Evolutionary conservation across 306 rosid species (phyloP).

Genomic region (Trichosanthes truncata): DNA sequence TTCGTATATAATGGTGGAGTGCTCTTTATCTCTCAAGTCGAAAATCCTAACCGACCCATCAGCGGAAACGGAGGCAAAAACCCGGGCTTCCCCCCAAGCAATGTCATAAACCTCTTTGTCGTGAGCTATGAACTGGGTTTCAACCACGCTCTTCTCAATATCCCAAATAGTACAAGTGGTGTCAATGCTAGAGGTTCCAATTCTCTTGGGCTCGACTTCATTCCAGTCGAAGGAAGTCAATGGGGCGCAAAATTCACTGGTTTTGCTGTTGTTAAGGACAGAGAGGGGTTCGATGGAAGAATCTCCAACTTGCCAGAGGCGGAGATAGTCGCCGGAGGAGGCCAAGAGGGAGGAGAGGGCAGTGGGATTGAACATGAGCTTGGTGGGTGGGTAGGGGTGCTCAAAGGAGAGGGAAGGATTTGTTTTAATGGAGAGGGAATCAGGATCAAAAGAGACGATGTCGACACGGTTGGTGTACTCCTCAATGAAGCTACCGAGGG

Average conservation of each 20-base stretch:
- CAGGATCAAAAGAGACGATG: conserved; percentile 72
- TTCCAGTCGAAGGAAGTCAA: conserved; percentile 97
- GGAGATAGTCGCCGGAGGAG: conserved; percentile 93
- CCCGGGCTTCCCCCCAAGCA: conserved; percentile 94
- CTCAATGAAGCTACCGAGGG: conserved; percentile 85
- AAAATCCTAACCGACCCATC: conserved; percentile 92
- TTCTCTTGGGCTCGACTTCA: conserved; percentile 66
- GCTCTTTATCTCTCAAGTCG: conserved; percentile 83
- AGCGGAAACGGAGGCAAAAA: conserved; percentile 89
- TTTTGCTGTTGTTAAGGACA: conserved; percentile 72
- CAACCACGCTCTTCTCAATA: conserved; percentile 61
- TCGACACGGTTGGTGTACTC: conserved; percentile 76
- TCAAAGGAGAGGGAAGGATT: conserved; percentile 77
- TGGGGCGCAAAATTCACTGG: conserved; percentile 87
- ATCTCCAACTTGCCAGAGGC: conserved; percentile 86
- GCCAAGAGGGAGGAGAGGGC: conserved; percentile 61
- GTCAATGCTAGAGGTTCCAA: conserved; percentile 89
- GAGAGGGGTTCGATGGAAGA: conserved; percentile 51
- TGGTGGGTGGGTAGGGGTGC: conserved; percentile 95
- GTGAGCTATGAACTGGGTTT: conserved; percentile 96
- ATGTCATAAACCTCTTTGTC: conserved; percentile 90
- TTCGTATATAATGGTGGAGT: conserved; percentile 89
- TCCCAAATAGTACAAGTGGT: conserved; percentile 97
- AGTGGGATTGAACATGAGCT: conserved; percentile 84
- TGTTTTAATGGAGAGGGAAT: conserved; percentile 32